phyloP scores from a whole-genome alignment of 2,329 filamentous ascomycete genomes.

The Albophoma yamanashiensis region DNA sequence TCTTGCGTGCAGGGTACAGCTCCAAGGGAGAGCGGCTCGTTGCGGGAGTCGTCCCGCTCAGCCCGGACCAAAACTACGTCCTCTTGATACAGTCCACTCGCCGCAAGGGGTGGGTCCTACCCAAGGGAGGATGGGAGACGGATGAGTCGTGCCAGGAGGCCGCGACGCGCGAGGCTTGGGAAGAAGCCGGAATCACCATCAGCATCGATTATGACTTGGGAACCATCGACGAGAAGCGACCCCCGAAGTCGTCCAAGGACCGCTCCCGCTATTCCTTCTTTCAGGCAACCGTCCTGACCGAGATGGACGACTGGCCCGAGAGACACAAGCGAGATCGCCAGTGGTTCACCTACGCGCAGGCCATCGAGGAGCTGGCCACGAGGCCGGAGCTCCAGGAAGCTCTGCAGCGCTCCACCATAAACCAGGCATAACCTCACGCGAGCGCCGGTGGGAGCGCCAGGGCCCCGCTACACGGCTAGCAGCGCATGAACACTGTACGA shows the following conservation, averaged over 20 bases:
- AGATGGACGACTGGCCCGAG: constrained; percentile 87
- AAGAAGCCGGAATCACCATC: constrained; percentile 88
- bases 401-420: constrained; percentile 67
- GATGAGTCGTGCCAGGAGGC: constrained; percentile 84
- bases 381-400: constrained; percentile 86
- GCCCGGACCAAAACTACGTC: constrained; percentile 75
- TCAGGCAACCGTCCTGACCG: constrained; percentile 77
- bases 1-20: constrained; percentile 63
- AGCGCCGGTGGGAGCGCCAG: not conserved
- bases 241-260: constrained; percentile 61
- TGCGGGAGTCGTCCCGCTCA: constrained; percentile 86
- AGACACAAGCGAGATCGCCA: constrained; percentile 79
- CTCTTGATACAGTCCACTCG: constrained; percentile 88
- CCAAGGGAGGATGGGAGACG: constrained; percentile 95
- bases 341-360: constrained; percentile 82
- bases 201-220: constrained; percentile 78
- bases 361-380: constrained; percentile 62
- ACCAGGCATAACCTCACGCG: constrained; percentile 20
- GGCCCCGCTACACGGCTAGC: not conserved
- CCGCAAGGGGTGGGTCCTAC: constrained; percentile 88
- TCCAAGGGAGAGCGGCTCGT: constrained; percentile 87
- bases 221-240: constrained; percentile 71
- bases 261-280: constrained; percentile 65
- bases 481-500: not conserved
- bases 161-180: constrained; percentile 88